phyloP scores from a whole-genome alignment of 805 yeast genomes.

The Pichia gijzeniarum region DNA sequence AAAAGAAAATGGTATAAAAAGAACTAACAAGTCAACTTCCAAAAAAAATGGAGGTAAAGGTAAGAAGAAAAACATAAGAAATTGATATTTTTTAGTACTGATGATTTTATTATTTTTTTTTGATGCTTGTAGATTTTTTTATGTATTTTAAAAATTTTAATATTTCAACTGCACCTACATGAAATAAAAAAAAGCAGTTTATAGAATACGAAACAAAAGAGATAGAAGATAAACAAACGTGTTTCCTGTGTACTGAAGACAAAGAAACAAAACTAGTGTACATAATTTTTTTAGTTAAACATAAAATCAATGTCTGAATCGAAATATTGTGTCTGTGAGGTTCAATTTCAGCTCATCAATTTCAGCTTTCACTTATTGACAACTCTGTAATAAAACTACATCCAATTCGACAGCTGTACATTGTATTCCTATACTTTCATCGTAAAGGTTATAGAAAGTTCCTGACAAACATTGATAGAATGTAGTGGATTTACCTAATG shows the following conservation, averaged over 20 bases:
- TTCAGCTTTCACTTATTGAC: slow-evolving; percentile 27
- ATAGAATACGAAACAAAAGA: too few species aligned
- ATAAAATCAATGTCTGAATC: too few species aligned
- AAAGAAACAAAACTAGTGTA: slow-evolving; percentile 1
- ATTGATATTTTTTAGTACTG: not conserved
- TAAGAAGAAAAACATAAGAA: slow-evolving; percentile 23
- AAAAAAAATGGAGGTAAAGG: slow-evolving; percentile 20
- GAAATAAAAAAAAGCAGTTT: too few species aligned
- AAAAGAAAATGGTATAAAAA: slow-evolving; percentile 38
- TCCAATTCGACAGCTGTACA: slow-evolving; percentile 58
- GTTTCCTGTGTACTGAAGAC: not conserved
- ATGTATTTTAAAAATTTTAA: too few species aligned
- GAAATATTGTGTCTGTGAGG: not conserved
- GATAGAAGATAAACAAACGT: too few species aligned
- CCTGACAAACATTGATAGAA: slow-evolving; percentile 77
- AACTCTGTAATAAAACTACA: slow-evolving; percentile 50
- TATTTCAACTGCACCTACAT: too few species aligned
- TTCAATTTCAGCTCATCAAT: slow-evolving; percentile 28
- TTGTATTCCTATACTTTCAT: slow-evolving; percentile 52
- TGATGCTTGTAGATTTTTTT: too few species aligned
- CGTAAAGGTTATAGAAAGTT: slow-evolving; percentile 72
- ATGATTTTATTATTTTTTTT: too few species aligned
- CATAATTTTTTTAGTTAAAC: not conserved
- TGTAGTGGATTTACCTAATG: slow-evolving; percentile 52
- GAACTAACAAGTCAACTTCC: slow-evolving; percentile 27